Evolutionary conservation across 352 stramenopile genomes (phyloP), one percentile per base, ranked within the genome.

Genomic region (Globisporangium nagaii): DNA sequence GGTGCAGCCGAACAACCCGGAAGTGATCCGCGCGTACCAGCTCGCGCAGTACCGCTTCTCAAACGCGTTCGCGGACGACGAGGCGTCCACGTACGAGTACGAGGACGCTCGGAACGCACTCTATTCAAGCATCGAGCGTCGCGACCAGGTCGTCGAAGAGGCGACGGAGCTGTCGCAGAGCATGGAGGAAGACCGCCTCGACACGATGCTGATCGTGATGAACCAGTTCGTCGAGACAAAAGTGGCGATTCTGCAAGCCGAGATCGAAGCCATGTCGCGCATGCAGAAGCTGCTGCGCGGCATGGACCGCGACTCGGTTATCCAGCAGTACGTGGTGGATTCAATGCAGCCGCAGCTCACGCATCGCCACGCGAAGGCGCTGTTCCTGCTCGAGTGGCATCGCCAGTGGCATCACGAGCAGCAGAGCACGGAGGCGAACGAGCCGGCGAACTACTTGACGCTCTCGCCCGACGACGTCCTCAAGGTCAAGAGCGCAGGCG

Each of bases 201-300:
- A 94, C 54, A 92, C 81, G 32, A 76, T 92, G 60, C 60, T 91
- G 19, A 88, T 94, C 60, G 80, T 94, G 5, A 82, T 92, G 49
- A 79, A 79, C 17, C 81, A 94, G 69, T 94, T 92, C 57, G 75
- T 94, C 17, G 79, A 90, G 68, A 90, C 81, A 15, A 91, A 90
- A 63, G 79, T 87, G 43, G 75, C 80, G 10, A 90, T 90, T 46
- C 53, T 93, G 24, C 71, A 90, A 35, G 84, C 80, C 24, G 84
- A 93, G 58, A 91, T 93, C 53, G 80, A 91, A 34, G 77, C 65
- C 9, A 83, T 93, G 70, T 59, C 63, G 1, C 73, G 71, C 20
- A 71, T 93, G 53, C 77, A 88, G 51, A 65, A 65, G 32, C 74
- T 88, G 30, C 66, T 93, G 11, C 68, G 73, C n/a, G 70, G 70